Evolutionary conservation across 202 grass and related monocot genomes (phyloP), one percentile per base, ranked within the genome.

Genomic region (Elaeis oleifera): DNA sequence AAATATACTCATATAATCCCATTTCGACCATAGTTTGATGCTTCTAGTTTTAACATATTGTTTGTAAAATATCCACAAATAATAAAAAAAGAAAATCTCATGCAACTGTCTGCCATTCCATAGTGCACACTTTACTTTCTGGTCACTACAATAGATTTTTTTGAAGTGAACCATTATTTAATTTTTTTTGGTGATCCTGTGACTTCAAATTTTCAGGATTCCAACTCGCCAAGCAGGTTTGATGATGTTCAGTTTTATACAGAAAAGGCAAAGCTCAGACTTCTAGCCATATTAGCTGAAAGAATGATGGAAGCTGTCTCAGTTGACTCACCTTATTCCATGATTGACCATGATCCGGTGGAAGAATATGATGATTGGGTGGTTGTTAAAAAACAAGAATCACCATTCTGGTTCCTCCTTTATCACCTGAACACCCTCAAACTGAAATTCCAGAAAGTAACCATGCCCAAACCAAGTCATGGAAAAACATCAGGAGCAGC

Each of bases 301-400:
- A 58, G 78, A 68, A 16, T 54, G 23, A 66, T 51, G 50, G 49
- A 18, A 28, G 63, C 61, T 32, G 49, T 63, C 56, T 56, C 23
- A 0, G 19, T 65, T 60, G 58, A 77, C 39, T 65, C 57, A n/a
- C 60, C 73, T 60, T 69, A 58, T 68, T 71, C 72, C 36, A 27
- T 67, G 50, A 56, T 56, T 7, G 73, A 54, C 26, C 60, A 59
- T 65, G 32, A 44, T 44, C 36, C 36, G 14, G 36, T 44, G 36
- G 65, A 79, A 18, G 68, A 71, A 54, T 56, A 85, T 58, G 67
- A 83, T 68, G 86, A 89, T n/a, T 96, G 90, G 90, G 72, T 96
- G 48, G 64, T 96, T 67, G 83, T 96, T 23, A 90, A 88, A 69
- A 96, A 78, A 75, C 90, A 84, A 82, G 71, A 61, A 65, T 95